phyloP scores from a whole-genome alignment of 2,329 filamentous ascomycete species.

The Ilyonectria destructans region DNA sequence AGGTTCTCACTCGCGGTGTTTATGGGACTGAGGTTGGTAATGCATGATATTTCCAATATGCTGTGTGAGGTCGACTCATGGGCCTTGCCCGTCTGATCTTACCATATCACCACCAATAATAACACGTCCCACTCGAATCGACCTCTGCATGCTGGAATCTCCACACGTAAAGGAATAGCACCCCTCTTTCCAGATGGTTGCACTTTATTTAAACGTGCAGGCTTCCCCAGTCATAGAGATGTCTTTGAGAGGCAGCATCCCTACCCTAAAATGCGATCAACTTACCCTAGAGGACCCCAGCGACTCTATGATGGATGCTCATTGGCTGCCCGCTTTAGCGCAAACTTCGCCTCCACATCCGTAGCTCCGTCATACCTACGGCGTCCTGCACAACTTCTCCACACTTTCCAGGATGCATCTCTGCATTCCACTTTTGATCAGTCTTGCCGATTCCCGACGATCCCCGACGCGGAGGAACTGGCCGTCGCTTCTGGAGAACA shows the following conservation, averaged over 20 bases:
- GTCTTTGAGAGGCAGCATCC: not conserved
- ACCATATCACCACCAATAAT: no score
- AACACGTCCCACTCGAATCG: no score
- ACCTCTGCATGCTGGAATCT: no score
- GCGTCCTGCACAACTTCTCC: slow-evolving; percentile 22
- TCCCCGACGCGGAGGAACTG: not conserved
- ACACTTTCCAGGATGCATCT: slow-evolving; percentile 12
- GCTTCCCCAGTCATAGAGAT: no score
- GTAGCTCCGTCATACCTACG: not conserved
- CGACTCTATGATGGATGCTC: not conserved
- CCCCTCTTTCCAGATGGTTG: no score
- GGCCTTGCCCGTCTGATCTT: no score
- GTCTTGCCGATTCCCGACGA: not conserved
- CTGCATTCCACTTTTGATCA: slow-evolving; percentile 22
- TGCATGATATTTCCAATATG: no score
- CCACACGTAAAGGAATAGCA: no score
- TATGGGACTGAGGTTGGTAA: no score
- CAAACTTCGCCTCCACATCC: not conserved
- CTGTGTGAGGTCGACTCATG: no score
- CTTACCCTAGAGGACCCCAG: not conserved
- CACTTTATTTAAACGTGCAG: no score
- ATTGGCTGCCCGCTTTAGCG: slow-evolving; percentile 8
- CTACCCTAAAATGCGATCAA: not conserved
- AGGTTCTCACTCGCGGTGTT: no score
- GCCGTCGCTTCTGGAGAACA: not conserved